phyloP scores from a whole-genome alignment of 2,329 filamentous ascomycete genomes.

The Neurospora crassa region DNA sequence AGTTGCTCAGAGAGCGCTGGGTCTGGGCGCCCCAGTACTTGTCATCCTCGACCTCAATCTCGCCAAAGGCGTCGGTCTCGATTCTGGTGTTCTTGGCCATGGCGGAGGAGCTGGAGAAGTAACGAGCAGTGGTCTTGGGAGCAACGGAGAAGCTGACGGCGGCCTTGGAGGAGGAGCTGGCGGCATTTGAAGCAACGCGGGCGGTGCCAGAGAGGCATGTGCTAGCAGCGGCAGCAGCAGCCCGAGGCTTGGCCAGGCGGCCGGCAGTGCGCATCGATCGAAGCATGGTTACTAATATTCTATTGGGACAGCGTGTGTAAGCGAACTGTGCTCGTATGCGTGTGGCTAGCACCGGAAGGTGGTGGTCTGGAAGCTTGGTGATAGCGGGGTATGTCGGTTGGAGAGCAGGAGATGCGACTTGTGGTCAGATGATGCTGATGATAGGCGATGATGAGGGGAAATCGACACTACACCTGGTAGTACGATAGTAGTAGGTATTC shows the following conservation, averaged over 20 bases:
- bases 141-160: slow-evolving; percentile 12
- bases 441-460: neutral
- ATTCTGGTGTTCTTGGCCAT: slow-evolving; percentile 56
- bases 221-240: slow-evolving; percentile 22
- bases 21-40: slow-evolving; percentile 99
- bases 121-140: slow-evolving; percentile 17
- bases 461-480: neutral
- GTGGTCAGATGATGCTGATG: neutral
- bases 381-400: neutral
- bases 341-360: neutral
- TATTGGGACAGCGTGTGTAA: neutral
- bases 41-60: slow-evolving; percentile 82
- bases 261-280: slow-evolving; percentile 27
- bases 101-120: slow-evolving; percentile 34
- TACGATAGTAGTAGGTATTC: neutral
- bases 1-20: slow-evolving; percentile 91
- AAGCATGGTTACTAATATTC: slow-evolving; percentile 20
- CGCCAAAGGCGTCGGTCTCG: slow-evolving; percentile 96
- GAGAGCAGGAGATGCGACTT: neutral
- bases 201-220: slow-evolving; percentile 23
- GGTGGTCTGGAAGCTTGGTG: slow-evolving; percentile 1
- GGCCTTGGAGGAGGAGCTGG: slow-evolving; percentile 15
- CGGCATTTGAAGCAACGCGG: slow-evolving; percentile 13
- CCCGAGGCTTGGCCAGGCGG: slow-evolving; percentile 25
- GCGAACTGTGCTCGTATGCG: slow-evolving; percentile 2